Evolutionary conservation across 257 asterid genomes (phyloP).

Genomic region (Anisodus tanguticus): DNA sequence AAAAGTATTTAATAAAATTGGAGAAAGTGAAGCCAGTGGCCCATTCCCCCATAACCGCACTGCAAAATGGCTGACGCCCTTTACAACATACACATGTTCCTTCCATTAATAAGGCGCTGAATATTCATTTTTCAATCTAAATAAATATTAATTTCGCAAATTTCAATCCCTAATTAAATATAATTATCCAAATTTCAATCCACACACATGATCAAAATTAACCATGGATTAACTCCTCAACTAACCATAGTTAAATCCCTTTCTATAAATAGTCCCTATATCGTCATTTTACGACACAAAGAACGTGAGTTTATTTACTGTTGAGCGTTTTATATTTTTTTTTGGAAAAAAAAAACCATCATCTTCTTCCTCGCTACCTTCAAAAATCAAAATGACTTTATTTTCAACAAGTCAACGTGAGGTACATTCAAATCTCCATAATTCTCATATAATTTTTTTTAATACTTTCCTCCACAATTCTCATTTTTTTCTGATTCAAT

Average conservation of each 20-base stretch:
- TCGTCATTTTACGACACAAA: not conserved
- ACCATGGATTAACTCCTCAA: not conserved
- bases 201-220: not conserved
- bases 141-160: not conserved
- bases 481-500: not conserved
- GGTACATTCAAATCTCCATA: conserved; percentile 8
- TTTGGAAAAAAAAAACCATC: not conserved
- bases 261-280: not conserved
- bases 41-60: conserved; percentile 13
- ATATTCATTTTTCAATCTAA: not conserved
- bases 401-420: not conserved
- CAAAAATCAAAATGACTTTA: not conserved
- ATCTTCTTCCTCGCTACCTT: not conserved
- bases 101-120: conserved; percentile 24
- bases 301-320: conserved; percentile 11
- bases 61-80: not conserved
- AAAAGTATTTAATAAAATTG: too few relatives aligned
- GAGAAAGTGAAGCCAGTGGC: conserved; percentile 17
- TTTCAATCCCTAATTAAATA: not conserved
- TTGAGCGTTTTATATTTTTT: not conserved
- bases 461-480: not conserved
- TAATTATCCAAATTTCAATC: not conserved
- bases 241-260: conserved; percentile 4
- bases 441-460: not conserved
- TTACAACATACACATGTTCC: not conserved